Base-by-base conservation (phyloP, 2,329 filamentous ascomycete species). In the Shiraia sp. region DNA sequence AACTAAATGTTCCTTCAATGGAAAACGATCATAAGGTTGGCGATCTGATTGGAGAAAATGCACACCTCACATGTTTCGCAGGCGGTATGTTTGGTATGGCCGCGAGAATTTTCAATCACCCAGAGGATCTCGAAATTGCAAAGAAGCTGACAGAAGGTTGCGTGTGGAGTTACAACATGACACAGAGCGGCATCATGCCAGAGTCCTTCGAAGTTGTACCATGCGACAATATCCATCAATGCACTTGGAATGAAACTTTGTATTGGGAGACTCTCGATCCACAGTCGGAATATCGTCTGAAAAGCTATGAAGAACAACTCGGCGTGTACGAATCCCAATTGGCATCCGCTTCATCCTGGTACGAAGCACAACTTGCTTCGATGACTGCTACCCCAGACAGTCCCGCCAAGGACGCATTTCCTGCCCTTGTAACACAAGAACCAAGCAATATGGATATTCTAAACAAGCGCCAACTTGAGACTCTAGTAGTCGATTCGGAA, bases 21-120 rank as follows among this genome's bases (percentile, higher is more conserved):
- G 37, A 45, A 17, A 49, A 55, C 58, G 45, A 57, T 54, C 14
- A 64, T 52, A 49, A 54, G 29, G 23, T 43, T 10, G 34, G 52
- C 6, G 48, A 55, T 24, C 56, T 74, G 1, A 55, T 68, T 30
- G 53, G 63, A 1, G 69, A 74, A 27, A 68, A 73, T 9, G 80
- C 85, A 43, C 87, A 90, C 60, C 72, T 88, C 2, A 78, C 79
- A 3, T 90, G 86, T 66, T 90, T 88, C 59, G 74, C 80, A 3
- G 86, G 86, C 6, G 87, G 85, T 8, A 83, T 86, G 74, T 83
- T 87, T 32, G 86, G 75, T 1, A 76, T 90, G 25, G 83, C 80
- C 1, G 82, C 85, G 1, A 80, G 78, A 45, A 72, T 89, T 17
- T 80, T 87, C 49, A 57, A 74, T 32, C 73, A 71, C 1, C 72